Base-by-base conservation (phyloP, 805 yeast genomes). In the Naumovozyma castellii region DNA sequence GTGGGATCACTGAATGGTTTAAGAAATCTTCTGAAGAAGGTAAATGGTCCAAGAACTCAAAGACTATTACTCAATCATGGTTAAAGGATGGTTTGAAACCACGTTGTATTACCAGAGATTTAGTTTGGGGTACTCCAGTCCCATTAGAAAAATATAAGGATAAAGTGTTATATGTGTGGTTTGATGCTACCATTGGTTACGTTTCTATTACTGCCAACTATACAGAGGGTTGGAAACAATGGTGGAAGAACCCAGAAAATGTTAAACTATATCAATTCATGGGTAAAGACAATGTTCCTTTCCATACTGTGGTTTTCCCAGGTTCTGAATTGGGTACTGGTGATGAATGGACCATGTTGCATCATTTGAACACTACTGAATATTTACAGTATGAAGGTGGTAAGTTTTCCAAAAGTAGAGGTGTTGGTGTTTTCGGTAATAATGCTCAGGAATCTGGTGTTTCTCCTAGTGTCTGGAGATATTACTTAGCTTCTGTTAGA, bases 211-310 rank as follows among this genome's bases (percentile, higher is more conserved):
- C 99, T 20, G 97, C 97, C 18, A 83, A 82, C 62, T 94, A 90
- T 66, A 78, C 86, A 14, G 62, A 72, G 33, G 67, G 67, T 34
- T 90, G 97, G 97, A 67, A 73, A 54, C 59, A 76, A 51, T 90
- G 98, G 98, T 92, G 99, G 99, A 77, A 76, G 53, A 71, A 83
- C 57, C 94, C 95, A n/a, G 86, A 87, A 39, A 62, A 87, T 46
- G 96, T 92, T 47, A 66, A 83, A 49, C 69, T 92, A 50, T 86
- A 84, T 62, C 99, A 92, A 69, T 92, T 92, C 64, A 92, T 92
- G 99, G 99, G 99, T 65, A 92, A 92, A 64, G 99, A 92, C 65
- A 92, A 92, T 59, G 97, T 88, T 54, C 97, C 97, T 25, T 92
- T 92, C 85, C 99, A 92, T 61, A 83, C 96, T 1, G 98, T 92